Percentiles rank a stretch among this genome's conserved stretches.
phyloP scores from a whole-genome alignment of 352 stramenopile genomes.

The Pythium sukuiense region DNA sequence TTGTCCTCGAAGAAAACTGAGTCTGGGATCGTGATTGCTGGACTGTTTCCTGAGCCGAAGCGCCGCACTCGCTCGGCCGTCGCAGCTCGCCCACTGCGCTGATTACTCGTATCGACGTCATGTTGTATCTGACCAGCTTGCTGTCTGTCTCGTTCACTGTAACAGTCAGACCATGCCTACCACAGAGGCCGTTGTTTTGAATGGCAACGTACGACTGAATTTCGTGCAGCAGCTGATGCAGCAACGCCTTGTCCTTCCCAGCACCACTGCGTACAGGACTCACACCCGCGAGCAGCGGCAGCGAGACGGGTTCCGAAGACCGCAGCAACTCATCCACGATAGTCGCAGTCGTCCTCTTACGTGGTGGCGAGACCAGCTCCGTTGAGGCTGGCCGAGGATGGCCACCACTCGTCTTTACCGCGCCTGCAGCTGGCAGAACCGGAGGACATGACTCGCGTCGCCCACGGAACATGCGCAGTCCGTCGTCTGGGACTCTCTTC shows the following conservation, averaged over 20 bases:
- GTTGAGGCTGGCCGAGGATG: conserved; percentile 2
- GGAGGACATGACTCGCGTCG: conserved; percentile 24
- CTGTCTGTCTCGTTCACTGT: neutral
- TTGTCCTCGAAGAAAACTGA: conserved; percentile 59
- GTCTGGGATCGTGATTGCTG: conserved; percentile 34
- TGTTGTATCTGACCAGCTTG: neutral
- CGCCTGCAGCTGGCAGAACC: conserved; percentile 10
- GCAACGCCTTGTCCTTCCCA: conserved; percentile 36
- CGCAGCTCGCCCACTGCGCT: conserved; percentile 38
- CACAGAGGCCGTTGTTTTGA: neutral
- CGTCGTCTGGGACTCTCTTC: conserved; percentile 38
- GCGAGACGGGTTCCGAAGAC: conserved; percentile 21
- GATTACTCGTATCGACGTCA: conserved; percentile 28
- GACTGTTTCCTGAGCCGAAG: neutral
- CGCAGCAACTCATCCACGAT: conserved; percentile 30
- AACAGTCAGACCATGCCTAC: neutral
- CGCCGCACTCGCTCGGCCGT: conserved; percentile 4
- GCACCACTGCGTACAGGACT: neutral
- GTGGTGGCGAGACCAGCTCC: conserved; percentile 9
- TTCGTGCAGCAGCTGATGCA: conserved; percentile 46
- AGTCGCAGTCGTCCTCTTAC: conserved; percentile 13
- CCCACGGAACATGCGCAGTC: conserved; percentile 58
- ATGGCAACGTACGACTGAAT: conserved; percentile 39
- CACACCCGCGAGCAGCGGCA: conserved; percentile 39
- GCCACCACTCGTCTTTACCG: neutral